Conservation (phyloP, 2,329 filamentous ascomycete species). For the Venturia nashicola region DNA sequence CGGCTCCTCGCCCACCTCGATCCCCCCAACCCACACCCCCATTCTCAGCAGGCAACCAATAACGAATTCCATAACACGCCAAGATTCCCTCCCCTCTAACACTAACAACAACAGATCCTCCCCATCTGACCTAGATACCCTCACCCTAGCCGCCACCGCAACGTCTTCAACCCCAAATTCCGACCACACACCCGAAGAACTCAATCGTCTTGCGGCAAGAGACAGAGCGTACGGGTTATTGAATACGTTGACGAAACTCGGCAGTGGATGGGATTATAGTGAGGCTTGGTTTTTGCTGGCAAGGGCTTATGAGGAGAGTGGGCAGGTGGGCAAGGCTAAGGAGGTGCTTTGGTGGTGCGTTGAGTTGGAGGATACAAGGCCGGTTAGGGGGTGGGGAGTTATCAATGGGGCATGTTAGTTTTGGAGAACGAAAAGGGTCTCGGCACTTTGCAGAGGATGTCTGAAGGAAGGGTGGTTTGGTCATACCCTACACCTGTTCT, state of each 20-base stretch:
- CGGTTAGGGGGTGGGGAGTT: conserved; percentile 66
- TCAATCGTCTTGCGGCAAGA: conserved; percentile 76
- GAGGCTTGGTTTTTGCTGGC: conserved; percentile 91
- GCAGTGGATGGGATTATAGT: conserved; percentile 76
- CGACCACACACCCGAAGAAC: conserved; percentile 41
- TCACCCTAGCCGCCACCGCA: background rate
- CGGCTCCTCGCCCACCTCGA: background rate
- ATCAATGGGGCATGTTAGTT: conserved; percentile 23
- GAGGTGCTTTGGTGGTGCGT: conserved; percentile 97
- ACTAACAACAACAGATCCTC: background rate
- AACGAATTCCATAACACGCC: background rate
- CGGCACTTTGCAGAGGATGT: background rate
- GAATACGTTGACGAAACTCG: conserved; percentile 71
- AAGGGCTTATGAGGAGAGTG: conserved; percentile 75
- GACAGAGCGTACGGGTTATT: conserved; percentile 81
- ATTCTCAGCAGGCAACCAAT: background rate
- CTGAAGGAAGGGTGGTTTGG: too few relatives aligned
- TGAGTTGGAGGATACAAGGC: conserved; percentile 76
- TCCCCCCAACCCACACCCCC: background rate
- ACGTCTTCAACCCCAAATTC: background rate
- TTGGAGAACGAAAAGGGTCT: background rate
- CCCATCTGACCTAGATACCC: background rate
- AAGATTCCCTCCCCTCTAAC: background rate
- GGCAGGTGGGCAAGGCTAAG: conserved; percentile 76
- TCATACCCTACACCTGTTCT: too few relatives aligned